Base-by-base conservation (phyloP, 2,329 filamentous ascomycete species). In the Epichloe sp. region DNA sequence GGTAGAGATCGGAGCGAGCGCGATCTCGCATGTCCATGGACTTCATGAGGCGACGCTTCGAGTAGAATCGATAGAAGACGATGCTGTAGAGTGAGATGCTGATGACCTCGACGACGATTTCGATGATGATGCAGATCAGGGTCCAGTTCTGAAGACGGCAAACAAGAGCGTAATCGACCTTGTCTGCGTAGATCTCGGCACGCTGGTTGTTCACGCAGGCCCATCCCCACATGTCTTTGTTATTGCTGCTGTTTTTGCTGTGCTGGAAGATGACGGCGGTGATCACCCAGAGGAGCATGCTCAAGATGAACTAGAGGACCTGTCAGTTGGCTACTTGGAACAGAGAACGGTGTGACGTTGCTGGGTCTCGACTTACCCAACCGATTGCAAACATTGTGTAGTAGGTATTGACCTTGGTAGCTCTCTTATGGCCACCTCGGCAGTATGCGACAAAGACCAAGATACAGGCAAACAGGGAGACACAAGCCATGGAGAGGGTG, bases 141-240 rank as follows among this genome's bases (percentile, higher is more conserved):
- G 85, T 79, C 93, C 93, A 98, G 72, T 95, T 93, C 54, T 96
- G 71, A 62, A 98, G 80, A 61, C 91, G 85, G 74, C 93, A 98
- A 58, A 97, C 78, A 48, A 98, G 83, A 26, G 81, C 81, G 69
- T 97, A 98, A 69, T 93, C 77, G 59, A 98, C 79, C 61, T 93
- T 83, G 52, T 90, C 75, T 55, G 80, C 65, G 66, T 91, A 97
- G 49, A 95, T 72, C 48, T 88, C 70, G 51, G 83, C 73, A 54
- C 91, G 83, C 57, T 83, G 81, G 67, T 96, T 97, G 62, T 95
- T 79, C 52, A 90, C 85, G 68, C 93, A 98, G n/a, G 88, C 82
- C 93, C 93, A 98, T 53, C 91, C 90, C 93, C 93, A 98, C 68
- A 98, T 80, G 68, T 98, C 93, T 68, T 95, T 82, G 62, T 86